These are phyloP conservation scores for Candida lessepsii DNA, from an alignment of 805 yeast genomes.

Conservation along the genomic window DNA sequence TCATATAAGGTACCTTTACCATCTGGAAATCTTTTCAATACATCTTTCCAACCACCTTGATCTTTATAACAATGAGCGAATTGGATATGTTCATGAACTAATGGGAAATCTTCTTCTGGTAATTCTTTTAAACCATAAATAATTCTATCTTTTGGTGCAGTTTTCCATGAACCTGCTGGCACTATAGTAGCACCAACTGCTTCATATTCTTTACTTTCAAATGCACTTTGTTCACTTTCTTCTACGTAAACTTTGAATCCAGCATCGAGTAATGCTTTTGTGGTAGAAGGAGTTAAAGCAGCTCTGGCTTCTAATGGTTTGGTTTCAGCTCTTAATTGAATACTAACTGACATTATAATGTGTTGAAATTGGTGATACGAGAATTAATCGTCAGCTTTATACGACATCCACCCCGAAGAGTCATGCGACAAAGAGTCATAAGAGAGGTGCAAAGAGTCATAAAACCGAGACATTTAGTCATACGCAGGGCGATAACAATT, in stretches of 20 bases:
- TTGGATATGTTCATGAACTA: conserved; percentile 94
- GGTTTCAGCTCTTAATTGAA: conserved; percentile 95
- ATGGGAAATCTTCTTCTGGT: conserved; percentile 89
- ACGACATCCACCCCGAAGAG: conserved; percentile 2
- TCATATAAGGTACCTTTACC: conserved; percentile 93
- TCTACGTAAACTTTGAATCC: conserved; percentile 91
- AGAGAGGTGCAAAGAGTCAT: background rate
- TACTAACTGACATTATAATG: conserved; percentile 17
- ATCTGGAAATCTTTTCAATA: conserved; percentile 79
- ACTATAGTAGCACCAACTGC: conserved; percentile 84
- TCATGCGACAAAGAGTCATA: conserved; percentile 8
- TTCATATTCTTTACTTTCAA: conserved; percentile 71
- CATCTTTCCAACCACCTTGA: conserved; percentile 97
- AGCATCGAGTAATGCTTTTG: conserved; percentile 77
- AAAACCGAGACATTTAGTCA: conserved; percentile 1
- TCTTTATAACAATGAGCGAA: conserved; percentile 98
- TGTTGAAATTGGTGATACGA: background rate
- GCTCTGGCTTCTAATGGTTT: conserved; percentile 98
- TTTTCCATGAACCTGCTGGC: conserved; percentile 90
- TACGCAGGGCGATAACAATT: no score
- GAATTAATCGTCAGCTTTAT: background rate
- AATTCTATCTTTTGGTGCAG: conserved; percentile 87
- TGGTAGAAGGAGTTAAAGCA: conserved; percentile 89
- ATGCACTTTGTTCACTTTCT: conserved; percentile 80
- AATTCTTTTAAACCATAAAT: conserved; percentile 93